A percentile compares a stretch with the other conserved stretches of the same genome.
Conservation (phyloP, 2,329 filamentous ascomycete genomes). For the Madurella fahalii region DNA sequence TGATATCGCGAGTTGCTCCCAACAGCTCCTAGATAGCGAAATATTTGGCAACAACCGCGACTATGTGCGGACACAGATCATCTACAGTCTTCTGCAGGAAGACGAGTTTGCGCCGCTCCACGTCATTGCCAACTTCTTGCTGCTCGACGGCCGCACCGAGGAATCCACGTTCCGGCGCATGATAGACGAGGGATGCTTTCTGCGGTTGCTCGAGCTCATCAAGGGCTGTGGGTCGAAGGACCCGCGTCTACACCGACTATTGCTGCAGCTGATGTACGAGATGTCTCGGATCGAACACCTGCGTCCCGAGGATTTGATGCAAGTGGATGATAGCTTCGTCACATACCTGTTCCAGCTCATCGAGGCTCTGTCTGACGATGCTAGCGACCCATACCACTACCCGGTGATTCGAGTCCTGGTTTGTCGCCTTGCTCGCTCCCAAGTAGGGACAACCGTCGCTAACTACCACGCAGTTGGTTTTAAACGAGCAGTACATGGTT, state of each 20-base stretch:
- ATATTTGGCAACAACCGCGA: constrained; percentile 72
- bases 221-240: constrained; percentile 61
- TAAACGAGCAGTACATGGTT: constrained; percentile 99
- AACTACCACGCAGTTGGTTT: constrained; percentile 61
- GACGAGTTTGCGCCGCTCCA: constrained; percentile 78
- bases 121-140: constrained; percentile 75
- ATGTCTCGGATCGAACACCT: constrained; percentile 90
- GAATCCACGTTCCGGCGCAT: constrained; percentile 80
- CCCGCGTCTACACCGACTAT: constrained; percentile 68
- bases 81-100: constrained; percentile 87
- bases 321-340: constrained; percentile 76
- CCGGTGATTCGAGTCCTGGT: constrained; percentile 90
- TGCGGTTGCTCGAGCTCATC: constrained; percentile 77
- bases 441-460: not conserved
- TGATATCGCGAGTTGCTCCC: constrained; percentile 75
- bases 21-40: constrained; percentile 69
- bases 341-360: constrained; percentile 81
- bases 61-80: constrained; percentile 88
- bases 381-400: constrained; percentile 91
- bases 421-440: constrained; percentile 32
- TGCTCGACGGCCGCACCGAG: constrained; percentile 78
- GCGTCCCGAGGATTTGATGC: constrained; percentile 69
- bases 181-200: constrained; percentile 80
- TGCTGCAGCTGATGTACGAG: constrained; percentile 90
- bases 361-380: constrained; percentile 81